A percentile compares a stretch with the other conserved stretches of the same genome.
Conservation (phyloP, 352 stramenopile species). For the Lagenidium giganteum region DNA sequence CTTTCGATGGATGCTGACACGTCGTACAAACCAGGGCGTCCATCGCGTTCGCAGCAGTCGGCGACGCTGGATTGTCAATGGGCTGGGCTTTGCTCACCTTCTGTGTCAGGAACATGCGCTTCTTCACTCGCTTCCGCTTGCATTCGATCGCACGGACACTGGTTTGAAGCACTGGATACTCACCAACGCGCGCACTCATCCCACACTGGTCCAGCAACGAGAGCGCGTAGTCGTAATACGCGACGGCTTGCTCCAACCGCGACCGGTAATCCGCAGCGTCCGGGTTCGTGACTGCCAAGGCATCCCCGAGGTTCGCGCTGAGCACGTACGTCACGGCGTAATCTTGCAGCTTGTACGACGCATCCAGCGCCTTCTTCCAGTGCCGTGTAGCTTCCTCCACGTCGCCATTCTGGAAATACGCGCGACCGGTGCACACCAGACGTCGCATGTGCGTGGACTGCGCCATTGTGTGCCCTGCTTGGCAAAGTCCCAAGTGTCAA, state of each 20-base stretch:
- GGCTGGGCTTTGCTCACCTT: no score
- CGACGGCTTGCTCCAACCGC: conserved; percentile 6
- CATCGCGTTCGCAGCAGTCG: conserved; percentile 17
- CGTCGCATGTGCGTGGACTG: no score
- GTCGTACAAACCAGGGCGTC: conserved; percentile 34
- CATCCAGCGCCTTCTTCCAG: conserved; percentile 46
- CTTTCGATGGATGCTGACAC: conserved; percentile 17
- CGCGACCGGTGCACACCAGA: conserved; percentile 24
- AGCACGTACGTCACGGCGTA: conserved; percentile 62
- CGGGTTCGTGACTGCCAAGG: conserved; percentile 11
- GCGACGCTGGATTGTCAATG: neutral
- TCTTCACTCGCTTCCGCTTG: no score
- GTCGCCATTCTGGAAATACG: conserved; percentile 25
- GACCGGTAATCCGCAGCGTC: conserved; percentile 10
- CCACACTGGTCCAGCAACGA: conserved; percentile 4
- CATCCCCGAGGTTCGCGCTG: conserved; percentile 62
- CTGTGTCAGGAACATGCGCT: no score
- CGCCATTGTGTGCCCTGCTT: no score
- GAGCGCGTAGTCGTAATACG: conserved; percentile 20
- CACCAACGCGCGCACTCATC: neutral
- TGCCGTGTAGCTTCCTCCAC: conserved; percentile 24
- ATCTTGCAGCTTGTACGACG: conserved; percentile 41
- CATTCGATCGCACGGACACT: no score
- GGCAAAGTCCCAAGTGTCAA: no score
- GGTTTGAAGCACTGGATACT: neutral